Evolutionary conservation across 1,284 basidiomycete genomes (phyloP).

Genomic region (Fomitopsis schrenkii): DNA sequence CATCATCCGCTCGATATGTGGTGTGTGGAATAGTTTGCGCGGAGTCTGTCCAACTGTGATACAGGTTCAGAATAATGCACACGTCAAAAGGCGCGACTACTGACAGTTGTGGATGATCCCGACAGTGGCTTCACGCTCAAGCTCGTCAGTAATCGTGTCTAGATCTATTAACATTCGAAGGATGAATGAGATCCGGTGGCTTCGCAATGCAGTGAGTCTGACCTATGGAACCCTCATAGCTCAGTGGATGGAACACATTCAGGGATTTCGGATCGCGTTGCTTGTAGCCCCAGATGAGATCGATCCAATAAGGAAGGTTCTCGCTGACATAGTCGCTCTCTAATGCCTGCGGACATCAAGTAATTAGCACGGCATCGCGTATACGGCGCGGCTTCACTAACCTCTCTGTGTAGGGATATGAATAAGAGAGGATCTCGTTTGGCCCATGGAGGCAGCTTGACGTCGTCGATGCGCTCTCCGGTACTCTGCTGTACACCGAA

Average conservation of each 20-base stretch:
- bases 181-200: neutral
- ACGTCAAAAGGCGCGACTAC: slow-evolving; percentile 13
- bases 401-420: slow-evolving; percentile 76
- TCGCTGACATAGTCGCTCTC: slow-evolving; percentile 90
- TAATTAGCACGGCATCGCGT: neutral
- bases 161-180: slow-evolving; percentile 64
- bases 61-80: neutral
- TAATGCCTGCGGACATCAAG: slow-evolving; percentile 57
- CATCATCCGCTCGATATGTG: slow-evolving; percentile 77
- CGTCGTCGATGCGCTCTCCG: slow-evolving; percentile 83
- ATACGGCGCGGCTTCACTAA: slow-evolving; percentile 23
- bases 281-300: slow-evolving; percentile 86
- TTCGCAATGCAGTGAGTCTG: slow-evolving; percentile 9
- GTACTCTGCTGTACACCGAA: slow-evolving; percentile 83
- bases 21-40: slow-evolving; percentile 78
- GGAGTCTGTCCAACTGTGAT: slow-evolving; percentile 84
- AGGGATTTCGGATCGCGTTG: slow-evolving; percentile 77
- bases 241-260: slow-evolving; percentile 93
- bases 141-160: slow-evolving; percentile 79
- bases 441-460: slow-evolving; percentile 91
- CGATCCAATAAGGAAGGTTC: slow-evolving; percentile 88
- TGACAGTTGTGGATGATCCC: slow-evolving; percentile 95
- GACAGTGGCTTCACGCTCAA: slow-evolving; percentile 88
- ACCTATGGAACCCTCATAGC: slow-evolving; percentile 90
- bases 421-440: slow-evolving; percentile 83